These are phyloP conservation scores for Colletotrichum incanum DNA, from an alignment of 2,329 filamentous ascomycete genomes.

Conservation along the genomic window DNA sequence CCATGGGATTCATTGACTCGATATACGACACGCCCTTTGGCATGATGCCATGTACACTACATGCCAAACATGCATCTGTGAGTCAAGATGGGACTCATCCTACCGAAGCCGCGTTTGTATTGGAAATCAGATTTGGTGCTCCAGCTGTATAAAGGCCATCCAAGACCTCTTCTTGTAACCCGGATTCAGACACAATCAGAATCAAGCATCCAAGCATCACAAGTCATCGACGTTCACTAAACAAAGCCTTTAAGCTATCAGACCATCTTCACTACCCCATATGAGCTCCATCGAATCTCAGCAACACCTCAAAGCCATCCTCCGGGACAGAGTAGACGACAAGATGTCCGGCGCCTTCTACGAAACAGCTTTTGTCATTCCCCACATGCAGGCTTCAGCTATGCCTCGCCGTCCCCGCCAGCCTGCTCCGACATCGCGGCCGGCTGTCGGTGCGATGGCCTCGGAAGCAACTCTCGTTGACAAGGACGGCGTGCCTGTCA, in stretches of 20 bases:
- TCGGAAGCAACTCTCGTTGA: conserved; percentile 40
- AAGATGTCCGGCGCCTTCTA: conserved; percentile 37
- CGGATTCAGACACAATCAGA: not conserved
- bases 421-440: conserved; percentile 13
- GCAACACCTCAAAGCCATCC: conserved; percentile 37
- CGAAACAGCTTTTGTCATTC: conserved; percentile 39
- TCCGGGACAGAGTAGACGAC: conserved; percentile 21
- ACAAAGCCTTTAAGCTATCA: not conserved
- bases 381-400: conserved; percentile 33
- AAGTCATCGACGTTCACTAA: not conserved
- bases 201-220: conserved; percentile 2
- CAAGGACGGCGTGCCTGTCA: conserved; percentile 28
- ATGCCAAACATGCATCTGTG: conserved; percentile 3
- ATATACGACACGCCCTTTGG: conserved; percentile 35
- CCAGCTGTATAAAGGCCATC: conserved; percentile 23
- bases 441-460: conserved; percentile 28
- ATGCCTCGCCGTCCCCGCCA: conserved; percentile 37
- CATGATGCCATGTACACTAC: conserved; percentile 33
- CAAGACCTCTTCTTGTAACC: conserved; percentile 10
- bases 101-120: conserved; percentile 22
- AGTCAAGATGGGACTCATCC: not conserved
- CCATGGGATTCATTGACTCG: conserved; percentile 2
- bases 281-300: conserved; percentile 38
- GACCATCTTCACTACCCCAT: not conserved
- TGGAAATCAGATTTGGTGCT: conserved; percentile 9